Percentiles rank a stretch among this genome's conserved stretches.
Conservation (phyloP, 2,329 filamentous ascomycete species). For the Nothomitra cinnamomea region DNA sequence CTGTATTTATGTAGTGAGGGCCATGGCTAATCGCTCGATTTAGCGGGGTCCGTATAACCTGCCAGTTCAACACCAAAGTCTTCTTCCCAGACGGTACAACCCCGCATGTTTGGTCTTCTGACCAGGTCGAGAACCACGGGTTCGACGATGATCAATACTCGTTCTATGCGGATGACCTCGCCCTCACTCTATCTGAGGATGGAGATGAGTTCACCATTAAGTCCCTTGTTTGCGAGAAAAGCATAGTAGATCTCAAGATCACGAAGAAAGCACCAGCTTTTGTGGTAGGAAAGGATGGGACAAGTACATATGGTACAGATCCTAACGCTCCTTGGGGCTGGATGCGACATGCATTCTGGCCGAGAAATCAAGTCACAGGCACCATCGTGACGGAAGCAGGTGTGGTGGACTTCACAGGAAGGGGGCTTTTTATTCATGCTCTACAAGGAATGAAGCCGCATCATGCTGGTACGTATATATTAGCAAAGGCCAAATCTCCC, state of each 20-base stretch:
- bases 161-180: slow-evolving; percentile 76
- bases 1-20: slow-evolving; percentile 1
- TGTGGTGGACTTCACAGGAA: slow-evolving; percentile 65
- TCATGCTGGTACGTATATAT: slow-evolving; percentile 48
- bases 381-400: slow-evolving; percentile 70
- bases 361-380: slow-evolving; percentile 65
- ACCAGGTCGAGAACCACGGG: slow-evolving; percentile 58
- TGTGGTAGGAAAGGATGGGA: slow-evolving; percentile 69
- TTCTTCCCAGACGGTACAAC: slow-evolving; percentile 59
- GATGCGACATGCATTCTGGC: slow-evolving; percentile 92
- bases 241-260: slow-evolving; percentile 74
- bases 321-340: slow-evolving; percentile 72
- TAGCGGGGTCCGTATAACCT: slow-evolving; percentile 77
- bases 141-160: slow-evolving; percentile 71
- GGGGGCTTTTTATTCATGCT: slow-evolving; percentile 64
- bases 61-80: slow-evolving; percentile 89
- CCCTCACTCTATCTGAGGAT: slow-evolving; percentile 72
- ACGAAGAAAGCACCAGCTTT: slow-evolving; percentile 65
- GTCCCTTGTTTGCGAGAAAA: slow-evolving; percentile 64
- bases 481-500: background rate
- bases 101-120: slow-evolving; percentile 68
- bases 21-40: slow-evolving; percentile 4
- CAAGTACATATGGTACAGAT: slow-evolving; percentile 73
- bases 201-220: slow-evolving; percentile 76
- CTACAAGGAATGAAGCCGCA: slow-evolving; percentile 99